These are phyloP conservation scores for Colletotrichum musicola DNA, from an alignment of 2,329 filamentous ascomycete genomes.

Conservation along the genomic window DNA sequence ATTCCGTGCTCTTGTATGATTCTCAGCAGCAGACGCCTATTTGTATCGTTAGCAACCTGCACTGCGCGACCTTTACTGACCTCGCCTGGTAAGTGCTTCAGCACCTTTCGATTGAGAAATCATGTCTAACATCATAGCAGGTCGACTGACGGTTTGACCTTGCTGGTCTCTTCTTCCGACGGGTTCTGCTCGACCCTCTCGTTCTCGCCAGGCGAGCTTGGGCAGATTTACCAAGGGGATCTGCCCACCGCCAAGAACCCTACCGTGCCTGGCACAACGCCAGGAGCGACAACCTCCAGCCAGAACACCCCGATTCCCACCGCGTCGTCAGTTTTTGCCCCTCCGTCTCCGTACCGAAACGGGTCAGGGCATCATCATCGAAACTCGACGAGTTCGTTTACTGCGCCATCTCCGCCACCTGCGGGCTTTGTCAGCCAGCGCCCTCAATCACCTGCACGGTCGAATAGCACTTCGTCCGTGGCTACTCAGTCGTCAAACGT, in stretches of 20 bases:
- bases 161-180: slow-evolving; percentile 97
- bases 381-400: slow-evolving; percentile 68
- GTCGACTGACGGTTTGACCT: slow-evolving; percentile 64
- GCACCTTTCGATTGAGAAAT: too few species aligned
- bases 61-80: slow-evolving; percentile 98
- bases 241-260: slow-evolving; percentile 63
- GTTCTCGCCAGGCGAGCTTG: slow-evolving; percentile 86
- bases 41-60: slow-evolving; percentile 95
- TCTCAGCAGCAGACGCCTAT: slow-evolving; percentile 96
- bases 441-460: slow-evolving; percentile 83
- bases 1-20: slow-evolving; percentile 94
- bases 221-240: slow-evolving; percentile 82
- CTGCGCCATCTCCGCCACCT: slow-evolving; percentile 69
- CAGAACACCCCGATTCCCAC: slow-evolving; percentile 80
- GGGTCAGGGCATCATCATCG: slow-evolving; percentile 67
- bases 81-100: slow-evolving; percentile 81
- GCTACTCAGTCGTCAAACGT: slow-evolving; percentile 74
- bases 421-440: slow-evolving; percentile 72
- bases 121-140: slow-evolving; percentile 44
- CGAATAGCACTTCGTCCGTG: slow-evolving; percentile 87
- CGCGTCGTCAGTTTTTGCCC: slow-evolving; percentile 73
- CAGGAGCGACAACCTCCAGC: slow-evolving; percentile 52
- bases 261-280: slow-evolving; percentile 48
- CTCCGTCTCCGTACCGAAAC: slow-evolving; percentile 69
- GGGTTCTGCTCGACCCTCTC: slow-evolving; percentile 95